A percentile compares a stretch with the other conserved stretches of the same genome.
Conservation (phyloP, 495 filamentous ascomycete genomes). For the Xanthoparmelia taractica region DNA sequence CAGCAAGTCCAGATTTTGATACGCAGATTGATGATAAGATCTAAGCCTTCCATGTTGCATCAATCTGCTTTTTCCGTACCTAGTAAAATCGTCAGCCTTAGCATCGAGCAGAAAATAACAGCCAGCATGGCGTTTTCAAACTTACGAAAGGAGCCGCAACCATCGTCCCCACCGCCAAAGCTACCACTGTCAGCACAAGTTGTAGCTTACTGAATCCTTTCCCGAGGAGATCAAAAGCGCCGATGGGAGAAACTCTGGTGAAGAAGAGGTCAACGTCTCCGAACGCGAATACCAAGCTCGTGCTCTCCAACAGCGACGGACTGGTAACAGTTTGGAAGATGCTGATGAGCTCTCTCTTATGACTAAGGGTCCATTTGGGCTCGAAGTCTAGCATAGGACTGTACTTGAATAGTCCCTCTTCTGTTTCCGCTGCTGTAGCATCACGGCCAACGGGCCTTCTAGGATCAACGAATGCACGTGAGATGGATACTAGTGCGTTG, state of each 20-base stretch:
- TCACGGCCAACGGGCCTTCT: conserved; percentile 83
- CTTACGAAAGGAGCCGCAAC: conserved; percentile 81
- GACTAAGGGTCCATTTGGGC: conserved; percentile 71
- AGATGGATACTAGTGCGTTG: conserved; percentile 69
- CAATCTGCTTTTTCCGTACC: conserved; percentile 28
- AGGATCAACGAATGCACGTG: conserved; percentile 70
- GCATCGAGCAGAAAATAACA: not conserved
- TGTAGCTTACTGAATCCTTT: conserved; percentile 88
- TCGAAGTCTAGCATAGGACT: conserved; percentile 72
- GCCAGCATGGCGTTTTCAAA: conserved; percentile 6
- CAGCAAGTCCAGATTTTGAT: too few relatives aligned
- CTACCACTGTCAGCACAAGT: conserved; percentile 73
- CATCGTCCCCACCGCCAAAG: conserved; percentile 62
- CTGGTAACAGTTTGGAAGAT: conserved; percentile 62
- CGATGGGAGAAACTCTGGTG: conserved; percentile 73
- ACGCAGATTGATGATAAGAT: not conserved
- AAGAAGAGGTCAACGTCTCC: conserved; percentile 78
- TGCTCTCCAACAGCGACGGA: conserved; percentile 84
- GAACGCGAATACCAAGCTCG: conserved; percentile 82
- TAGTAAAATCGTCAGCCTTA: conserved; percentile 11
- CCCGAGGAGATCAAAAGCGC: conserved; percentile 83
- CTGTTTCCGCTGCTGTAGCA: conserved; percentile 63
- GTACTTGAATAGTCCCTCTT: conserved; percentile 80
- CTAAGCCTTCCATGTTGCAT: conserved; percentile 25
- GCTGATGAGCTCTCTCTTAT: conserved; percentile 72